A percentile compares a stretch with the other conserved stretches of the same genome.
phyloP scores from a whole-genome alignment of 2,329 filamentous ascomycete genomes.

The Coniochaeta sp. region DNA sequence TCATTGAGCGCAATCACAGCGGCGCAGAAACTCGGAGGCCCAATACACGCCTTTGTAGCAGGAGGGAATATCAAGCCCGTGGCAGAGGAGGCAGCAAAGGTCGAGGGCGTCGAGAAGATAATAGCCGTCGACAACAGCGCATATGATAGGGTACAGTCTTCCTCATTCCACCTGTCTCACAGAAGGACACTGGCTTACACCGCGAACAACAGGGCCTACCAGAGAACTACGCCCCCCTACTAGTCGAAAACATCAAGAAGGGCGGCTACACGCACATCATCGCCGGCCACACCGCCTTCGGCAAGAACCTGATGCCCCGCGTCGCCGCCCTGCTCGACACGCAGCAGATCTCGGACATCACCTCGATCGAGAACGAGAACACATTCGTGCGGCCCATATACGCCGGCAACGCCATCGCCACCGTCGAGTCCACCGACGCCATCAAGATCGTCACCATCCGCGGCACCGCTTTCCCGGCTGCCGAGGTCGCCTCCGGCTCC shows the following conservation, averaged over 20 bases:
- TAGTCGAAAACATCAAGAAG: conserved; percentile 96
- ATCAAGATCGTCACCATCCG: conserved; percentile 90
- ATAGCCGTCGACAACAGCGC: conserved; percentile 80
- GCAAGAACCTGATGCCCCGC: conserved; percentile 88
- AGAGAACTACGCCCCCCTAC: conserved; percentile 87
- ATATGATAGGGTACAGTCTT: conserved; percentile 73
- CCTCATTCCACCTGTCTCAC: neutral
- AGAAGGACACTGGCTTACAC: neutral
- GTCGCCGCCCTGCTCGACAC: conserved; percentile 86
- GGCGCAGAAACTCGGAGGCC: conserved; percentile 76
- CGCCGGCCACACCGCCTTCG: conserved; percentile 87
- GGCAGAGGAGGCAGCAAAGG: conserved; percentile 80
- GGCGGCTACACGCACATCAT: conserved; percentile 90
- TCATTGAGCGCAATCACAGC: conserved; percentile 83
- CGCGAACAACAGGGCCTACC: conserved; percentile 61
- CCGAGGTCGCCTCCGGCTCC: conserved; percentile 63
- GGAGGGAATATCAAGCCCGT: conserved; percentile 68
- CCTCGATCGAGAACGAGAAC: conserved; percentile 76
- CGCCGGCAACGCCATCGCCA: conserved; percentile 93
- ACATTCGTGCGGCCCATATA: conserved; percentile 97
- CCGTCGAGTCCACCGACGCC: conserved; percentile 80
- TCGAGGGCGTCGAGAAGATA: conserved; percentile 86
- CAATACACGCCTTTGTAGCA: conserved; percentile 81
- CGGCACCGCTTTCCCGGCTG: conserved; percentile 81
- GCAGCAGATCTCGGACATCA: conserved; percentile 93